phyloP scores from a whole-genome alignment of 805 yeast genomes.

The Alloascoidea hylecoeti region DNA sequence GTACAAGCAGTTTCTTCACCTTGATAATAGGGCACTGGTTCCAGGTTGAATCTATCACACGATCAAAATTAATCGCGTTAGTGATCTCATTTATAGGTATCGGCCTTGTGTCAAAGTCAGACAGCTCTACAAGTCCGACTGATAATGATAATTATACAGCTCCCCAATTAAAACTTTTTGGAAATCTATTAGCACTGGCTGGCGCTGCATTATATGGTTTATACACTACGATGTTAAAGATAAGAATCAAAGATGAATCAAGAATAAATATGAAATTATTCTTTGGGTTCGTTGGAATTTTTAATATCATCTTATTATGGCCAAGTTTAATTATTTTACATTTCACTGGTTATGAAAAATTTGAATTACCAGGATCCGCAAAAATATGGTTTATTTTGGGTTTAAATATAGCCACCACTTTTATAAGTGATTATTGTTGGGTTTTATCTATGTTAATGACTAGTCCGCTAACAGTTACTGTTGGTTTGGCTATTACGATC shows the following conservation, averaged over 20 bases:
- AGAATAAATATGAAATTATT: conserved; percentile 75
- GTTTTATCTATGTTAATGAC: conserved; percentile 89
- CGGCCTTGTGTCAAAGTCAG: conserved; percentile 60
- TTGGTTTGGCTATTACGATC: conserved; percentile 84
- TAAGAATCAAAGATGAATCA: conserved; percentile 57
- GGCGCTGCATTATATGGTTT: conserved; percentile 90
- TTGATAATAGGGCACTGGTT: conserved; percentile 64
- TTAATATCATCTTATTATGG: conserved; percentile 66
- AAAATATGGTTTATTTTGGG: conserved; percentile 38
- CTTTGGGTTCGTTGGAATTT: conserved; percentile 90
- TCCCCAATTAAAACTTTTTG: conserved; percentile 30
- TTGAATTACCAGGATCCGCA: conserved; percentile 51
- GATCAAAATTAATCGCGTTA: conserved; percentile 55
- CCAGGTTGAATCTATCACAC: conserved; percentile 54
- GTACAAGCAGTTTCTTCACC: conserved; percentile 91
- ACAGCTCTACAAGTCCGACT: conserved; percentile 26
- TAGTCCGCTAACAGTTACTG: conserved; percentile 89
- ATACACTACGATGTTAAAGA: conserved; percentile 75
- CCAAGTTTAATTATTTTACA: conserved; percentile 64
- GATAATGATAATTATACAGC: conserved; percentile 11
- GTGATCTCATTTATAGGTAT: conserved; percentile 68
- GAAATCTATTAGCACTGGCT: conserved; percentile 65
- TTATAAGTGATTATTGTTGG: conserved; percentile 89
- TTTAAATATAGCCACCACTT: conserved; percentile 63
- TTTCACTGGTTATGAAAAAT: conserved; percentile 46